Evolutionary conservation across 139 green algal species (phyloP).

Genomic region (Coelastrella sp.): DNA sequence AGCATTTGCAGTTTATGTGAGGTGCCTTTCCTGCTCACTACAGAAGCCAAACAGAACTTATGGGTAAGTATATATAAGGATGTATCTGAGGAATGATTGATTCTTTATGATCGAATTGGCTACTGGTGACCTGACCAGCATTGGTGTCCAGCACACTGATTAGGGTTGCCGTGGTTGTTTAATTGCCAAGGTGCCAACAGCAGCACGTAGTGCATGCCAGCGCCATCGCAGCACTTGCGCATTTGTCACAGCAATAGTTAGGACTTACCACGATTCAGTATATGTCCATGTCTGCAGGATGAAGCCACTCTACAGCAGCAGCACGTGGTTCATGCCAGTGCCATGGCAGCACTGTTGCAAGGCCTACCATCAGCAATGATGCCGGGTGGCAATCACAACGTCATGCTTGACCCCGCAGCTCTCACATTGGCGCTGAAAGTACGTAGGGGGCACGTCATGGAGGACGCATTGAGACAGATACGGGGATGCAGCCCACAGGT

Average conservation of each 20-base stretch:
- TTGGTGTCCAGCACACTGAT: too few species aligned
- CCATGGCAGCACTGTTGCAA: slow-evolving; percentile 66
- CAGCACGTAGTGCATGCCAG: slow-evolving; percentile 68
- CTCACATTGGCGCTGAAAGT: slow-evolving; percentile 49
- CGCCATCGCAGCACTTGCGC: background rate
- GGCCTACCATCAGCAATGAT: slow-evolving; percentile 1
- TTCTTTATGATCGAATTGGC: too few species aligned
- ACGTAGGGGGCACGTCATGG: slow-evolving; percentile 74
- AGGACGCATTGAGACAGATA: slow-evolving; percentile 85
- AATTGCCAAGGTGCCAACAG: slow-evolving; percentile 53
- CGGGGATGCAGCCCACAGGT: slow-evolving; percentile 45
- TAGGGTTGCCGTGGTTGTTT: too few species aligned
- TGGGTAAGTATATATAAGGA: too few species aligned
- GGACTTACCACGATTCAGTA: background rate
- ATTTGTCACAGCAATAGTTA: background rate
- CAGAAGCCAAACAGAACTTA: slow-evolving; percentile 78
- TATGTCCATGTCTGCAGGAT: background rate
- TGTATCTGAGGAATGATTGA: too few species aligned
- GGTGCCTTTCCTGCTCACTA: slow-evolving; percentile 74
- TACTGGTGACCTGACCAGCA: too few species aligned
- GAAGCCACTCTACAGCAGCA: slow-evolving; percentile 69
- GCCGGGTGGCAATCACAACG: background rate
- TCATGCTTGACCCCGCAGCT: background rate
- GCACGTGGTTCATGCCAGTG: slow-evolving; percentile 64
- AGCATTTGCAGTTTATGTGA: slow-evolving; percentile 68